Conservation (phyloP, 2,329 filamentous ascomycete genomes). For the Cladorrhinum sp. region DNA sequence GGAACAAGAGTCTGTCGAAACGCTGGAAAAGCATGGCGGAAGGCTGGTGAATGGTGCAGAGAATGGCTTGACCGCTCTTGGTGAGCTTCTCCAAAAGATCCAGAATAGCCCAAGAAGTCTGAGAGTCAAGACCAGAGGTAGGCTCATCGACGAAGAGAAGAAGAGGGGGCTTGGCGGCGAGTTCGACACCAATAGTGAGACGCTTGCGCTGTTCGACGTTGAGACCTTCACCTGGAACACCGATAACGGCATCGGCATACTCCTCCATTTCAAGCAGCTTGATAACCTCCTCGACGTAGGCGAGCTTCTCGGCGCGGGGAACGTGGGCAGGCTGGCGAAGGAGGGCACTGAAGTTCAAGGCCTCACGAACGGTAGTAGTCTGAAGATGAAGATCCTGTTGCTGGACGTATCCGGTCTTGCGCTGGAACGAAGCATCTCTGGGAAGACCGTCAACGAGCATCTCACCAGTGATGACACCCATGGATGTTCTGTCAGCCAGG, state of each 20-base stretch:
- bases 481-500: constrained; percentile 78
- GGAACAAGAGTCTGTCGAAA: constrained; percentile 77
- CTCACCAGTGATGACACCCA: constrained; percentile 83
- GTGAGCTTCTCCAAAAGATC: constrained; percentile 86
- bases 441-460: constrained; percentile 67
- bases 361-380: constrained; percentile 84
- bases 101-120: constrained; percentile 90
- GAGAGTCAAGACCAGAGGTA: constrained; percentile 88
- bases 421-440: constrained; percentile 79
- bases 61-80: constrained; percentile 83
- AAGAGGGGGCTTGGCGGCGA: constrained; percentile 85
- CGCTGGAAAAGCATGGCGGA: constrained; percentile 92
- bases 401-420: constrained; percentile 88
- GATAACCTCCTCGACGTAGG: constrained; percentile 88
- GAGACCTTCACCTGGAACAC: constrained; percentile 82
- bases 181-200: constrained; percentile 92
- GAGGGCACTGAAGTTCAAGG: constrained; percentile 79
- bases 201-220: constrained; percentile 71
- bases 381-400: constrained; percentile 87
- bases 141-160: constrained; percentile 93
- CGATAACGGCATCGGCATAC: constrained; percentile 86
- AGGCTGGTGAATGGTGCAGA: constrained; percentile 98
- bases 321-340: constrained; percentile 77
- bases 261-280: constrained; percentile 85
- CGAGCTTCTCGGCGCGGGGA: constrained; percentile 73